phyloP scores from a whole-genome alignment of 2,329 filamentous ascomycete species.

The Aspergillus ustus region DNA sequence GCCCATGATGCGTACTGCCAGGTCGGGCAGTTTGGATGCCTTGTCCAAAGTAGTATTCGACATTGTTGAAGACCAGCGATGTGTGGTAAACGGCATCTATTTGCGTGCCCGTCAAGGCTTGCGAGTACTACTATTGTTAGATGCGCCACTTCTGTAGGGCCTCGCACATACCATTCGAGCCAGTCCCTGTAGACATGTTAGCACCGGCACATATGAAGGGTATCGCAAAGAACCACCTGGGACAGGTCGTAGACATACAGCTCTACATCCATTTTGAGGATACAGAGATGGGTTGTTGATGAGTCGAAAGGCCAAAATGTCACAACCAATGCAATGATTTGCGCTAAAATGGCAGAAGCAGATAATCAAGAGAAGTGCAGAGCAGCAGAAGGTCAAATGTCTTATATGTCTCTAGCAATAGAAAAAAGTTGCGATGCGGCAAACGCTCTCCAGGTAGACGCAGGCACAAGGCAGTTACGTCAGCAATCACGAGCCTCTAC shows the following conservation, averaged over 20 bases:
- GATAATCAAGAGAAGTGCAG: background rate
- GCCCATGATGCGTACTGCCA: constrained; percentile 83
- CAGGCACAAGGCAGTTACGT: constrained; percentile 29
- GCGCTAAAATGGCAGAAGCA: background rate
- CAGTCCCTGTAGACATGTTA: constrained; percentile 52
- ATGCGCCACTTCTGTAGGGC: background rate
- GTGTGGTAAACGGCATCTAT: constrained; percentile 97
- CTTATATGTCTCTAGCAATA: background rate
- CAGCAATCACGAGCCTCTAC: constrained; percentile 25
- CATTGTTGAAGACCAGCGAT: constrained; percentile 79
- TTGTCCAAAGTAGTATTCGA: constrained; percentile 89
- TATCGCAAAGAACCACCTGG: constrained; percentile 43
- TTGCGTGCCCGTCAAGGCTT: constrained; percentile 65
- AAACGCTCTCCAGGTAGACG: constrained; percentile 3
- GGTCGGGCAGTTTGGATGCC: constrained; percentile 82
- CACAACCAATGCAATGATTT: background rate
- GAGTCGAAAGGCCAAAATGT: background rate
- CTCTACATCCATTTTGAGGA: constrained; percentile 69
- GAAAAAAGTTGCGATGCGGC: background rate
- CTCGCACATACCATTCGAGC: constrained; percentile 53
- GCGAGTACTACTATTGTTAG: constrained; percentile 55
- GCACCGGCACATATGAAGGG: constrained; percentile 8
- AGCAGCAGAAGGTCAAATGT: background rate
- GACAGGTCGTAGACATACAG: constrained; percentile 82
- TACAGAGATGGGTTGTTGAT: background rate